Conservation (phyloP, 352 stramenopile genomes). For the Phytophthora lateralis region DNA sequence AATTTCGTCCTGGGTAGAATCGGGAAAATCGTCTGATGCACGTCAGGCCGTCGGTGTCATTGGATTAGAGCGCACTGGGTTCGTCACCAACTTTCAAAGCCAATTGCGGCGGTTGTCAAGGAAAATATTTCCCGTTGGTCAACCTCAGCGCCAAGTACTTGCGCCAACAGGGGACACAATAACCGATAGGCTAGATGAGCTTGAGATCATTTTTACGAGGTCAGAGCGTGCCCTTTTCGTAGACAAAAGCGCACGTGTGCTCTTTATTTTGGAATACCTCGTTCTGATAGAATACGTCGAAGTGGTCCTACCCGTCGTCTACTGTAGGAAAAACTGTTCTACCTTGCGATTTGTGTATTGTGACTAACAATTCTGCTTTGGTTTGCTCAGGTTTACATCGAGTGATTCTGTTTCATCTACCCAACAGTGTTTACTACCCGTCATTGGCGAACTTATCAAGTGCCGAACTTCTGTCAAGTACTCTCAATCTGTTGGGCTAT, state of each 20-base stretch:
- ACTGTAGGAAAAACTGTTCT: constrained; percentile 15
- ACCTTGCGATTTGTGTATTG: neutral
- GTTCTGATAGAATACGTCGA: constrained; percentile 39
- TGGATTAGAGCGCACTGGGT: neutral
- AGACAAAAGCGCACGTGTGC: constrained; percentile 22
- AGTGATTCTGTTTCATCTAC: constrained; percentile 1
- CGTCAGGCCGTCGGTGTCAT: neutral
- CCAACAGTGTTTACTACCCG: constrained; percentile 3
- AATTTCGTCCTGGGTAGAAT: neutral
- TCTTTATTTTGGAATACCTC: constrained; percentile 40
- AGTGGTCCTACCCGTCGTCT: constrained; percentile 37
- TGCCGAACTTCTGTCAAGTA: neutral
- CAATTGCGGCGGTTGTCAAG: neutral
- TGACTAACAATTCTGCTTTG: neutral
- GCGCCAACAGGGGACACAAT: neutral
- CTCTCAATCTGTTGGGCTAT: neutral
- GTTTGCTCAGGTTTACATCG: neutral
- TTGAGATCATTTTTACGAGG: constrained; percentile 7
- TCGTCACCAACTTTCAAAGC: neutral
- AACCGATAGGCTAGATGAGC: neutral
- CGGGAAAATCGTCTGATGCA: neutral
- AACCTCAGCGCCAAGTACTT: neutral
- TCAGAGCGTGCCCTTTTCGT: constrained; percentile 23
- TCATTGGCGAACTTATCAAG: neutral
- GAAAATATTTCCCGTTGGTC: neutral